phyloP scores from a whole-genome alignment of 305 asterid genomes.

The Fraxinus platypoda region DNA sequence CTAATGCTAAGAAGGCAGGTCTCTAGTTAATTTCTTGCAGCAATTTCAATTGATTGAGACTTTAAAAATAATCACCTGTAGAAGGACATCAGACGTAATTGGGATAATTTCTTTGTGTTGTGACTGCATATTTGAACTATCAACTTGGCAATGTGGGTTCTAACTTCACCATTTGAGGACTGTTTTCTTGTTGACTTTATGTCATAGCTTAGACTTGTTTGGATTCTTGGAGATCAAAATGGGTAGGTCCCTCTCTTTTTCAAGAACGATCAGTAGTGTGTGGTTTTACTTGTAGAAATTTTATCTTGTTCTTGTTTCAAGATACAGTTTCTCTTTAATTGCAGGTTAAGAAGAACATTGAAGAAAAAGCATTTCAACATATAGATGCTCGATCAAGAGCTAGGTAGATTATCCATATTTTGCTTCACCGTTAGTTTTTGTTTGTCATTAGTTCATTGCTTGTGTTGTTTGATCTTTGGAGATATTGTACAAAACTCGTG shows the following conservation, averaged over 20 bases:
- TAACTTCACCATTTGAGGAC: not conserved
- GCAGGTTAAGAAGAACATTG: conserved; percentile 79
- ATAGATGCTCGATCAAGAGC: conserved; percentile 93
- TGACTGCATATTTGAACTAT: not conserved
- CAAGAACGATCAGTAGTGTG: not conserved
- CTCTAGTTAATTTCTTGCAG: not conserved
- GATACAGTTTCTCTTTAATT: conserved; percentile 14
- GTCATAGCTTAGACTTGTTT: not conserved
- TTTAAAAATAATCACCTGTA: not conserved
- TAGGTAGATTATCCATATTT: conserved; percentile 45
- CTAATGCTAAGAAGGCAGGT: not conserved
- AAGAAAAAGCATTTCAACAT: conserved; percentile 77
- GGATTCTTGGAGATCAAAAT: not conserved
- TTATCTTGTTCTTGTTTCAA: not conserved
- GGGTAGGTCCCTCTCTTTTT: not conserved
- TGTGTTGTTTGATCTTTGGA: not conserved
- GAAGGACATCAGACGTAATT: not conserved
- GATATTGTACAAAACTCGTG: not conserved
- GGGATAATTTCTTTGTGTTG: not conserved
- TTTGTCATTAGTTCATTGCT: not conserved
- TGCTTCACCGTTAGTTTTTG: not conserved
- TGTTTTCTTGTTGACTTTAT: not conserved
- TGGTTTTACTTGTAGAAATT: not conserved
- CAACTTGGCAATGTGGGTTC: not conserved
- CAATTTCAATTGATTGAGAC: not conserved